These are phyloP conservation scores for Diaporthe caulivora DNA, from an alignment of 2,329 filamentous ascomycete species.

Conservation along the genomic window DNA sequence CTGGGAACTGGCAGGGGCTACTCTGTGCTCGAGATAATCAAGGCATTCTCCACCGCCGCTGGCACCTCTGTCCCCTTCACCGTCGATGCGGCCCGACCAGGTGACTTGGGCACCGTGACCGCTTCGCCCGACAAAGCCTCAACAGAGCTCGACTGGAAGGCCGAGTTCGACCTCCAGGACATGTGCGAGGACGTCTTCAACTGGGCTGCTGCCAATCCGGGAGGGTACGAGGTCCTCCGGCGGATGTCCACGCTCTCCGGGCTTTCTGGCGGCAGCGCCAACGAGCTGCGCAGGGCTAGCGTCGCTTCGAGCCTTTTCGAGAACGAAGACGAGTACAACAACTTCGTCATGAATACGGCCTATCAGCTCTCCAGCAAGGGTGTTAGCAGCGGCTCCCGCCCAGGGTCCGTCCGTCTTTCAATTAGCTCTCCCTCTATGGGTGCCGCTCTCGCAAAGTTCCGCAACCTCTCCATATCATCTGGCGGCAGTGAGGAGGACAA, in stretches of 20 bases:
- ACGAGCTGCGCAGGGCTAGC: constrained; percentile 30
- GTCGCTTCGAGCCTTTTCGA: constrained; percentile 35
- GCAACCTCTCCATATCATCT: constrained; percentile 17
- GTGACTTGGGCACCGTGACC: constrained; percentile 36
- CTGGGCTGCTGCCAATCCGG: constrained; percentile 35
- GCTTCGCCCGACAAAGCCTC: constrained; percentile 35
- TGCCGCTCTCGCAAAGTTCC: not conserved
- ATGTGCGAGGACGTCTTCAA: constrained; percentile 39
- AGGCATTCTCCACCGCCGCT: constrained; percentile 35
- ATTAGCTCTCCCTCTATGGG: not conserved
- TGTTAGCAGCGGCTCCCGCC: not conserved
- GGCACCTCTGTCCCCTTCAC: constrained; percentile 34
- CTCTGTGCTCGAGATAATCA: constrained; percentile 38
- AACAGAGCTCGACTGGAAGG: constrained; percentile 38
- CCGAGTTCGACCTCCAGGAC: constrained; percentile 37
- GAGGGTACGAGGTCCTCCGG: constrained; percentile 37
- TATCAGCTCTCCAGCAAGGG: constrained; percentile 5
- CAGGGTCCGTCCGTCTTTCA: not conserved
- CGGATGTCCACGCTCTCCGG: constrained; percentile 31
- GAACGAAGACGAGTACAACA: constrained; percentile 35
- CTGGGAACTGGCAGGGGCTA: constrained; percentile 38
- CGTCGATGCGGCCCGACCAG: constrained; percentile 26
- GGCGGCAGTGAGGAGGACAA: constrained; percentile 7
- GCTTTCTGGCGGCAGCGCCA: constrained; percentile 15
- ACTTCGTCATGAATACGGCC: constrained; percentile 33